Base-by-base conservation (phyloP, 164 flowering plant species). In the Vitis cinerea region DNA sequence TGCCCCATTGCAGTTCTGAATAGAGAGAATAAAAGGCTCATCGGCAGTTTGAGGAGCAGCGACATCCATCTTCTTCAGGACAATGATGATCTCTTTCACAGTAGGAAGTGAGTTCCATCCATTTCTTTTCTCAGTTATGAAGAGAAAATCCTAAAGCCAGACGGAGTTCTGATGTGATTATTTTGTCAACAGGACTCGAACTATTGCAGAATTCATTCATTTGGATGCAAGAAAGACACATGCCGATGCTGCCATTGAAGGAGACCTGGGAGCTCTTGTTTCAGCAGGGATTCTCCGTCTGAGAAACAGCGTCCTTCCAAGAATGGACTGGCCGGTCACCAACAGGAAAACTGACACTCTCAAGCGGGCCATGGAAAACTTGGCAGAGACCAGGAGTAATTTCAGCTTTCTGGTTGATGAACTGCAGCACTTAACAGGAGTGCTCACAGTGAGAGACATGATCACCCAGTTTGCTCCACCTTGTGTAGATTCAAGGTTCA, bases 381-480 rank as follows among this genome's bases (percentile, higher is more conserved):
- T 81, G 64, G 78, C 71, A 10, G 71, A 69, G 50, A 71, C 72
- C 11, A 80, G 72, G 13, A 75, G 73, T 70, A 79, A 69, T 61
- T 48, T 67, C 74, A 73, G 81, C 74, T 86, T 80, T 64, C 13
- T 80, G 9, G 73, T 86, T 4, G 74, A 81, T 69, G 81, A 79
- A 13, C 64, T 8, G 5, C 54, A 71, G 9, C 72, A 30, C 19
- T 63, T 75, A 2, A 61, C 15, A 10, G 83, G 85, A 9, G 37
- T 84, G 56, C 63, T 84, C 54, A 75, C 80, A 50, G 50, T 74
- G 50, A 77, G 84, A 57, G 86, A 83, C 64, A 68, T 83, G n/a
- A 80, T 83, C 47, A 48, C 69, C 53, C 77, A 79, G 55, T 82
- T 87, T 67, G 80, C 88, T 64, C 86, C 84, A 3, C 87, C 88